These are phyloP conservation scores for Berkeleyomyces rouxiae DNA, from an alignment of 2,329 filamentous ascomycete genomes.

Conservation along the genomic window DNA sequence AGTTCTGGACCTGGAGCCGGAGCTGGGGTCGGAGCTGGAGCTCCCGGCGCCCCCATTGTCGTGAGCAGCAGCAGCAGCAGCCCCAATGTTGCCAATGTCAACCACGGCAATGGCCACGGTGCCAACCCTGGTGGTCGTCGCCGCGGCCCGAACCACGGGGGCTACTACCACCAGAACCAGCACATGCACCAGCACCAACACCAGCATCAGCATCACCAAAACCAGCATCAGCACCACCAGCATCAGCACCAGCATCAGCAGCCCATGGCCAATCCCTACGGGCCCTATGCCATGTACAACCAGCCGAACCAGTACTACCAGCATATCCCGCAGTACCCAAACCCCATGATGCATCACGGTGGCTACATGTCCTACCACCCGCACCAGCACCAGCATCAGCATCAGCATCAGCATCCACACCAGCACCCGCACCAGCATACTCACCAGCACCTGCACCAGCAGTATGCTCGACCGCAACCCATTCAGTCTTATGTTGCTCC, in stretches of 20 bases:
- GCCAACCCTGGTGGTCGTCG: slow-evolving; percentile 24
- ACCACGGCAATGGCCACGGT: slow-evolving; percentile 21
- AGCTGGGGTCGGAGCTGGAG: background rate
- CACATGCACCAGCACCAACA: slow-evolving; percentile 16
- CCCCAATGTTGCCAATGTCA: slow-evolving; percentile 2
- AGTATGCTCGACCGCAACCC: slow-evolving; percentile 32
- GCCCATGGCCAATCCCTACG: slow-evolving; percentile 1
- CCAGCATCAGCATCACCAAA: slow-evolving; percentile 14
- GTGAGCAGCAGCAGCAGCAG: slow-evolving; percentile 2
- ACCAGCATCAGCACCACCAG: slow-evolving; percentile 23
- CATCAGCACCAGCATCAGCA: slow-evolving; percentile 17
- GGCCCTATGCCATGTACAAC: slow-evolving; percentile 5
- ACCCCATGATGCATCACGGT: slow-evolving; percentile 24
- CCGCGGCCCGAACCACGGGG: slow-evolving; percentile 2
- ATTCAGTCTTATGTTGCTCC: slow-evolving; percentile 33
- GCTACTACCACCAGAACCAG: slow-evolving; percentile 17
- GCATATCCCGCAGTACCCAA: slow-evolving; percentile 21
- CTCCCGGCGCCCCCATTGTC: slow-evolving; percentile 4
- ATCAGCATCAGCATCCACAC: background rate
- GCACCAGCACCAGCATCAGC: slow-evolving; percentile 1
- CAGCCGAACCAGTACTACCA: slow-evolving; percentile 21
- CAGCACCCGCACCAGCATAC: background rate
- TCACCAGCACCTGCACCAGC: slow-evolving; percentile 17
- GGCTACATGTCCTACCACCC: slow-evolving; percentile 33
- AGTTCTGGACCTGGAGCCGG: slow-evolving; percentile 10